Conservation (phyloP, 1,284 basidiomycete genomes). For the Violaceomyces palustris region DNA sequence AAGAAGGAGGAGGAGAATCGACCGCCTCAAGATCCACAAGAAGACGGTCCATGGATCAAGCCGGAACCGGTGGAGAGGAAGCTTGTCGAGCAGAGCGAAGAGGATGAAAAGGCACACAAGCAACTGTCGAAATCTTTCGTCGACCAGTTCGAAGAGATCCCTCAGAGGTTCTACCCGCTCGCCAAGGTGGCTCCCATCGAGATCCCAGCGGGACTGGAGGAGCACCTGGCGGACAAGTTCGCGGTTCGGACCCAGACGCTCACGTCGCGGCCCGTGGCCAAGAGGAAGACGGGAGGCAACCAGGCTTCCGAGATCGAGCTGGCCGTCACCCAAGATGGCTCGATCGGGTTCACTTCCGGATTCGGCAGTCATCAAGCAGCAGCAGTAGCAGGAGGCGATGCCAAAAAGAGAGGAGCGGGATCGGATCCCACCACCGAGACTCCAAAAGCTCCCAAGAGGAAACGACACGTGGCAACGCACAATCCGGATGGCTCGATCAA, state of each 20-base stretch:
- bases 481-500: conserved; percentile 49
- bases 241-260: conserved; percentile 33
- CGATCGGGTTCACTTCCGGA: no score
- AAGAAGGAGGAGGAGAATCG: conserved; percentile 15
- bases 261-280: conserved; percentile 37
- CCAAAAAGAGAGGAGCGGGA: no score
- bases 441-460: conserved; percentile 38
- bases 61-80: not conserved
- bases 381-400: no score
- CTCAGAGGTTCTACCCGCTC: conserved; percentile 19
- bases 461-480: conserved; percentile 49
- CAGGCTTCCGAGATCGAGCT: conserved; percentile 2
- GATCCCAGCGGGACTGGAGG: conserved; percentile 36
- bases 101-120: not conserved
- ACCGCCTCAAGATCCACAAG: conserved; percentile 21
- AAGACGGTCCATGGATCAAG: conserved; percentile 11
- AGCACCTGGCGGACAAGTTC: conserved; percentile 44
- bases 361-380: no score
- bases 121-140: conserved; percentile 13
- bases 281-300: conserved; percentile 37
- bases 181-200: conserved; percentile 6
- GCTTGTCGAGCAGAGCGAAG: not conserved
- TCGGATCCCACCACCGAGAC: no score
- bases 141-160: conserved; percentile 24
- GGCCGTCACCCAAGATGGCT: not conserved